Evolutionary conservation across 2,329 filamentous ascomycete genomes (phyloP).

Genomic region (Curvularia verruculosa): DNA sequence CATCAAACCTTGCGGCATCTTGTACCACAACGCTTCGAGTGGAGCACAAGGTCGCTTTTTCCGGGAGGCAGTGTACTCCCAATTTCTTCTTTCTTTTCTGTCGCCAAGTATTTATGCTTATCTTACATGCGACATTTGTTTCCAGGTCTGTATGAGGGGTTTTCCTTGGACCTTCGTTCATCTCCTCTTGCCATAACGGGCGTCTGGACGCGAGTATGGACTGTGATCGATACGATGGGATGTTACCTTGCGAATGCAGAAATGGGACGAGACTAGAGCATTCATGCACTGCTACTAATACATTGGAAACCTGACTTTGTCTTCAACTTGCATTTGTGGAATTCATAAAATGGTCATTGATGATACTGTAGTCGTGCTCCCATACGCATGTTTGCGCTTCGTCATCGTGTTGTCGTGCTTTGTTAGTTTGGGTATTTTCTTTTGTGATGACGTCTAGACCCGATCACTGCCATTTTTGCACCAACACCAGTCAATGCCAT

Average conservation of each 20-base stretch:
- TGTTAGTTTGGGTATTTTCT: not conserved
- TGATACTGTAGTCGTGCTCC: not conserved
- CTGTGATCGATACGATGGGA: constrained; percentile 20
- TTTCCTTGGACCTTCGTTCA: constrained; percentile 11
- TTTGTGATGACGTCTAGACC: constrained; percentile 1
- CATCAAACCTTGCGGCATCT: constrained; percentile 28
- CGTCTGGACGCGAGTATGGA: constrained; percentile 25
- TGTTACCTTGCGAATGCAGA: constrained; percentile 15
- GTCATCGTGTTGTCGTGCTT: not conserved
- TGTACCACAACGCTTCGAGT: constrained; percentile 36
- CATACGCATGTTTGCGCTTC: not conserved
- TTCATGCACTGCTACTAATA: constrained; percentile 29
- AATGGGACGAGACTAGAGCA: constrained; percentile 10
- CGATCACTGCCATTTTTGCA: not conserved
- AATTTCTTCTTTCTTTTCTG: constrained; percentile 14
- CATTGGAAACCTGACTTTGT: constrained; percentile 16
- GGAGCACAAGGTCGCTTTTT: constrained; percentile 26
- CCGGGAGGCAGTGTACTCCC: constrained; percentile 25
- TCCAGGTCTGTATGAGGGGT: constrained; percentile 9
- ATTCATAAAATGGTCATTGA: not conserved
- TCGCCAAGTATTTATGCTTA: constrained; percentile 22
- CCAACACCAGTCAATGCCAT: not conserved
- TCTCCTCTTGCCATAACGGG: constrained; percentile 19
- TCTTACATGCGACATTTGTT: constrained; percentile 10
- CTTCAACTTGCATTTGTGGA: not conserved